Percentiles rank a stretch among this genome's conserved stretches.
phyloP scores from a whole-genome alignment of 768 basidiomycete species.

The Lactarius hatsudake region DNA sequence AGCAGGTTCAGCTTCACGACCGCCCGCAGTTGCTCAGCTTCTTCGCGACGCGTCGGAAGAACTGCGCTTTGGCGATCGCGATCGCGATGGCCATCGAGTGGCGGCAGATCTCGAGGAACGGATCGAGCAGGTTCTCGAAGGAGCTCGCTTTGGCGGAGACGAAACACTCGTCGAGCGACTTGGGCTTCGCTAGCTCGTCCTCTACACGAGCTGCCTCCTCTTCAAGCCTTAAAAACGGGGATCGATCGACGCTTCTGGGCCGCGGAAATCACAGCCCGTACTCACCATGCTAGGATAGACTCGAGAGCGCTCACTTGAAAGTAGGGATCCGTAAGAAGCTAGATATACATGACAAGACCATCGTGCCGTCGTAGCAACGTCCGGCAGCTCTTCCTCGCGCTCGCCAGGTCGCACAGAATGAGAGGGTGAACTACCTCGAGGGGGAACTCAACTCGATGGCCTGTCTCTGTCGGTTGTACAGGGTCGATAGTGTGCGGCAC shows the following conservation, averaged over 20 bases:
- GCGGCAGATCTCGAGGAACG: constrained; percentile 88
- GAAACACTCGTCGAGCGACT: constrained; percentile 73
- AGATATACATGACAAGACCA: too few relatives aligned
- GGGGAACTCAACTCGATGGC: constrained; percentile 85
- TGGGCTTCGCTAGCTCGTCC: constrained; percentile 74
- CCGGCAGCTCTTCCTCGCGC: constrained; percentile 90
- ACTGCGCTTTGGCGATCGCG: constrained; percentile 73
- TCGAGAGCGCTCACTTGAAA: constrained; percentile 96
- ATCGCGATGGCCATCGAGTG: constrained; percentile 72
- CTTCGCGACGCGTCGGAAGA: constrained; percentile 87
- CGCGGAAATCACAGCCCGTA: neutral
- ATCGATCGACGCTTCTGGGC: neutral
- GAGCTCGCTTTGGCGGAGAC: constrained; percentile 82
- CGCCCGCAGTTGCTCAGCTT: constrained; percentile 70
- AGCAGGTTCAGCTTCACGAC: constrained; percentile 89
- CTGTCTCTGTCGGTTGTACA: neutral
- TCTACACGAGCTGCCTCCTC: constrained; percentile 89
- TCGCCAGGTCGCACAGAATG: constrained; percentile 96
- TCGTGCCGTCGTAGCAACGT: too few relatives aligned
- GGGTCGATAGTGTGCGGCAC: constrained; percentile 34
- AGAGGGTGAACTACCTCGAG: constrained; percentile 93
- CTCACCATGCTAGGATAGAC: constrained; percentile 84
- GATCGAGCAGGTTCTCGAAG: constrained; percentile 90
- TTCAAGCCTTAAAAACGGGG: constrained; percentile 57
- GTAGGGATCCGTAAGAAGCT: constrained; percentile 78